Evolutionary conservation across 2,329 filamentous ascomycete genomes (phyloP).

Genomic region (Ceratocystis destructans): DNA sequence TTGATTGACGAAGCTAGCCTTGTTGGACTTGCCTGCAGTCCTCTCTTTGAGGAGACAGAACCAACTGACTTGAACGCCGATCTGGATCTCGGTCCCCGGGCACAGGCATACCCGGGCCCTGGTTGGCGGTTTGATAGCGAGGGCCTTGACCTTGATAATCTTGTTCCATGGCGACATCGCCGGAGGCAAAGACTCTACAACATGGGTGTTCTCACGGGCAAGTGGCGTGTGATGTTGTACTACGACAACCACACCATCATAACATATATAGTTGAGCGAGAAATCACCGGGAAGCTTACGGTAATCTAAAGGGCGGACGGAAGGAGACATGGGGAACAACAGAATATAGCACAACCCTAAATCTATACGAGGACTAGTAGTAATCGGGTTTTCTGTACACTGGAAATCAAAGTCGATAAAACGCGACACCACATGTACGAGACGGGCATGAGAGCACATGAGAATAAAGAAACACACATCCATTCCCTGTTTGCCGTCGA

Average conservation of each 20-base stretch:
- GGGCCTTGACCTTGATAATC: not conserved
- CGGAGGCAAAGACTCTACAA: not conserved
- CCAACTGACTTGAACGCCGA: not conserved
- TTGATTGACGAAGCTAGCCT: constrained; percentile 39
- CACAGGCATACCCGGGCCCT: not conserved
- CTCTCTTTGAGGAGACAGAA: constrained; percentile 38
- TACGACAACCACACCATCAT: constrained; percentile 57
- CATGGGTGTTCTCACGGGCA: constrained; percentile 26
- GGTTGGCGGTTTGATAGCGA: not conserved
- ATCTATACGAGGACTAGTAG: no score
- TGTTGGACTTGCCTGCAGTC: constrained; percentile 54
- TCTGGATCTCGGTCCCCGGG: not conserved
- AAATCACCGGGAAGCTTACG: constrained; percentile 23
- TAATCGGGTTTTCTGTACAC: no score
- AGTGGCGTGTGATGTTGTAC: constrained; percentile 57
- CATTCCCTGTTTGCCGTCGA: no score
- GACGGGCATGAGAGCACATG: no score
- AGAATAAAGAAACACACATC: no score
- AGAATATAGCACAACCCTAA: not conserved
- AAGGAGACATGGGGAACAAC: not conserved
- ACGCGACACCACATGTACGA: no score
- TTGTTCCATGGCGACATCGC: constrained; percentile 8
- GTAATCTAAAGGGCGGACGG: not conserved
- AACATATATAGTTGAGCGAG: constrained; percentile 50
- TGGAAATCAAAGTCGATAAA: no score